Conservation (phyloP, 140 eudicot genomes). For the Anethum foeniculum region DNA sequence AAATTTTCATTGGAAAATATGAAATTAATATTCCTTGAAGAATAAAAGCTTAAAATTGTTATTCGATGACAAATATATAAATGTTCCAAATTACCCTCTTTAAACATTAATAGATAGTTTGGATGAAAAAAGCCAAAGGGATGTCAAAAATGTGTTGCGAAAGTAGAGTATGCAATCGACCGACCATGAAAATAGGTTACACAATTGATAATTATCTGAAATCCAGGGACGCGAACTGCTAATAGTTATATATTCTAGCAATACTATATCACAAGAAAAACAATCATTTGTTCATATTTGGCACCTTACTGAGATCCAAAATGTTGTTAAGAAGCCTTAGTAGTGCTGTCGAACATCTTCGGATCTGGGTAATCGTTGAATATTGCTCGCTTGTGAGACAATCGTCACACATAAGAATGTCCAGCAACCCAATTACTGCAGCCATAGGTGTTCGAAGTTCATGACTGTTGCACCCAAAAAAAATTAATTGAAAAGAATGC, state of each 20-base stretch:
- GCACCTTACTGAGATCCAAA: conserved; percentile 96
- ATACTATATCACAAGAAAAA: not conserved
- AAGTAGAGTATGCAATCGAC: not conserved
- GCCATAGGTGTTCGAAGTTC: conserved; percentile 99
- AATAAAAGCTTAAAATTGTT: not conserved
- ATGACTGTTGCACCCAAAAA: conserved; percentile 48
- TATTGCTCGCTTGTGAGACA: conserved; percentile 84
- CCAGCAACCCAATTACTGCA: conserved; percentile 97
- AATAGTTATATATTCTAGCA: not conserved
- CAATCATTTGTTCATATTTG: conserved; percentile 4
- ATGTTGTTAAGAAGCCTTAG: conserved; percentile 95
- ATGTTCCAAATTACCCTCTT: not conserved
- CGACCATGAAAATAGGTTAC: not conserved
- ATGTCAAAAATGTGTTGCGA: not conserved
- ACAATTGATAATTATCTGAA: not conserved
- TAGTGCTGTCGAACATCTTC: conserved; percentile 90
- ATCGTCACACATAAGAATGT: conserved; percentile 87
- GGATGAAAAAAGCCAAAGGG: not conserved
- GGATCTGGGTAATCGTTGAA: conserved; percentile 73
- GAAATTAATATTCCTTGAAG: not conserved
- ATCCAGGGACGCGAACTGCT: not conserved
- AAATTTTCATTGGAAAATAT: not conserved
- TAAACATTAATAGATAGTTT: not conserved
- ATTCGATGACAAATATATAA: not conserved
- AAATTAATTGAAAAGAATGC: not conserved